Evolutionary conservation across 495 filamentous ascomycete genomes (phyloP).

Genomic region (Xylaria bambusicola): DNA sequence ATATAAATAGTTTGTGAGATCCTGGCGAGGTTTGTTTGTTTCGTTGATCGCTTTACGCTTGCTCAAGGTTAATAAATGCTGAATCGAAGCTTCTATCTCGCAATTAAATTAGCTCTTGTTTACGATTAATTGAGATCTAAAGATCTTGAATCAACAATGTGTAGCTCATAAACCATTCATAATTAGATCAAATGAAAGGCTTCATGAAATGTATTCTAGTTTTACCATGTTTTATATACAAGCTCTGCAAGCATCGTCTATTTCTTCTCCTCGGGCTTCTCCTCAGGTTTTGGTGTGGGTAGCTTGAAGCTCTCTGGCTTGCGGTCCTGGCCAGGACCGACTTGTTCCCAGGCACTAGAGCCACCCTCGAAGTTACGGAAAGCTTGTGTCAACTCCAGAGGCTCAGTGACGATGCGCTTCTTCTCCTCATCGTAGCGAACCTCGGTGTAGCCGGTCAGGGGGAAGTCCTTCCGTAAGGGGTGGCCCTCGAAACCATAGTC

Average conservation of each 20-base stretch:
- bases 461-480: constrained; percentile 97
- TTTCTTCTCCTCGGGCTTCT: constrained; percentile 92
- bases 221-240: constrained; percentile 37
- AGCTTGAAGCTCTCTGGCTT: constrained; percentile 92
- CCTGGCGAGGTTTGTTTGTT: no score
- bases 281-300: constrained; percentile 91
- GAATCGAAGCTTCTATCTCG: no score
- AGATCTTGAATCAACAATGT: no score
- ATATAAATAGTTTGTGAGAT: no score
- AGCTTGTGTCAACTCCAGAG: constrained; percentile 96
- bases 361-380: constrained; percentile 97
- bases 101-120: no score
- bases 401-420: constrained; percentile 98
- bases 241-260: constrained; percentile 44
- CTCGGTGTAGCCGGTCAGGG: constrained; percentile 97
- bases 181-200: constrained; percentile 4
- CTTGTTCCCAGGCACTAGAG: constrained; percentile 81
- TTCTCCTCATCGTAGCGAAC: constrained; percentile 98
- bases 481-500: constrained; percentile 99
- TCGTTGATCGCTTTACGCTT: no score
- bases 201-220: constrained; percentile 16
- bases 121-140: no score
- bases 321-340: constrained; percentile 76
- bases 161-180: neutral
- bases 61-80: no score